Evolutionary conservation across 306 rosid species (phyloP).

Genomic region (Castanopsis chinensis): DNA sequence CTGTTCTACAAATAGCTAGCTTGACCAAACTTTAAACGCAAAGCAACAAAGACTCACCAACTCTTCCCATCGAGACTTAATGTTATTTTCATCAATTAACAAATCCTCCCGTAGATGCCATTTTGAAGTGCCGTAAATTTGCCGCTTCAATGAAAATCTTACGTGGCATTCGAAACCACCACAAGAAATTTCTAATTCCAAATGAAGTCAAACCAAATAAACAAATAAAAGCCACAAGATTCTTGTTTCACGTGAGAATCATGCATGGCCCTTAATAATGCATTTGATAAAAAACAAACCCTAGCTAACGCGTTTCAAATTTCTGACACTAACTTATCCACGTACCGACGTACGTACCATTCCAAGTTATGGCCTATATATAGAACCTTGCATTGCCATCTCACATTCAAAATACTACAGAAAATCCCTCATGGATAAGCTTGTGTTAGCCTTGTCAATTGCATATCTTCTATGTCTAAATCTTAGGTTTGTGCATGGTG

Average conservation of each 20-base stretch:
- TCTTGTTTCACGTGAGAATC: not conserved
- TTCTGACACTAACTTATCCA: not conserved
- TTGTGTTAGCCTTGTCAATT: constrained; percentile 29
- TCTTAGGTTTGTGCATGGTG: constrained; percentile 35
- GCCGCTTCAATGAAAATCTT: not conserved
- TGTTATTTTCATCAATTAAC: not conserved
- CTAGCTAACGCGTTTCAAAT: not conserved
- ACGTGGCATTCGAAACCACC: not conserved
- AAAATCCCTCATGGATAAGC: constrained; percentile 33
- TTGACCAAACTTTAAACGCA: not conserved
- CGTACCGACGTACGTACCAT: not conserved
- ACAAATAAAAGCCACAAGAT: not conserved
- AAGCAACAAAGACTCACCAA: not conserved
- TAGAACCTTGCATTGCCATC: constrained; percentile 19
- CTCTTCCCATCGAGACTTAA: not conserved
- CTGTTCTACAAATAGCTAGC: not conserved
- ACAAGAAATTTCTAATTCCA: not conserved
- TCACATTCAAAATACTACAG: constrained; percentile 17
- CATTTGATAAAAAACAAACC: not conserved
- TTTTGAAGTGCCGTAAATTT: not conserved
- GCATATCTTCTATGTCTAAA: constrained; percentile 24
- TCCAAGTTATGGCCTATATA: constrained; percentile 41
- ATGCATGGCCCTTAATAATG: not conserved
- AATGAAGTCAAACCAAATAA: not conserved
- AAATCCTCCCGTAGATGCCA: not conserved